These are phyloP conservation scores for Filosporella fistucella DNA, from an alignment of 495 filamentous ascomycete species.

Conservation along the genomic window DNA sequence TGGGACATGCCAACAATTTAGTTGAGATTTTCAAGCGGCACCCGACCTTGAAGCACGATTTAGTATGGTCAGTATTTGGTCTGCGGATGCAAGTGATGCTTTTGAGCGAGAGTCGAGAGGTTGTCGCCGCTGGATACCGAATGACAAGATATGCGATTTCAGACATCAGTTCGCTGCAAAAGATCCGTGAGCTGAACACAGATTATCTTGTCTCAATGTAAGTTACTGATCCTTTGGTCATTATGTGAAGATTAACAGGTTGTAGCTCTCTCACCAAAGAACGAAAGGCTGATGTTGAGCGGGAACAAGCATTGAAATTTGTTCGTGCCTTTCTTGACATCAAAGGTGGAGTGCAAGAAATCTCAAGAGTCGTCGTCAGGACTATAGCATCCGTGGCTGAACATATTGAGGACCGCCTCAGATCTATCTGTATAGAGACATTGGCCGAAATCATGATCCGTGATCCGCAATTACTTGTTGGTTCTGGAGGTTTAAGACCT, in stretches of 20 bases:
- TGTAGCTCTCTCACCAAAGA: constrained; percentile 84
- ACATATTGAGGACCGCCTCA: constrained; percentile 79
- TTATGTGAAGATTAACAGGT: constrained; percentile 3
- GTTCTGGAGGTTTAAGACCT: constrained; percentile 75
- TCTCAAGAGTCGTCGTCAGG: constrained; percentile 79
- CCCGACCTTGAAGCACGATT: constrained; percentile 90
- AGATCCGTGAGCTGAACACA: constrained; percentile 79
- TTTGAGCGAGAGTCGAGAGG: constrained; percentile 89
- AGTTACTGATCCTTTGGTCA: constrained; percentile 15
- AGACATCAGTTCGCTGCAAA: constrained; percentile 82
- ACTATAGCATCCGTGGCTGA: constrained; percentile 89
- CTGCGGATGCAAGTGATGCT: constrained; percentile 91
- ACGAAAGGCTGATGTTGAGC: constrained; percentile 90
- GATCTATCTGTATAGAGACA: constrained; percentile 87
- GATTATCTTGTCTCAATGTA: constrained; percentile 83
- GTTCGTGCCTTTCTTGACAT: constrained; percentile 93
- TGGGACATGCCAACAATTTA: constrained; percentile 81
- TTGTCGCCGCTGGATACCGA: constrained; percentile 90
- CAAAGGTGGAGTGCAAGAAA: constrained; percentile 84
- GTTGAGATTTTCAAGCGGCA: constrained; percentile 91
- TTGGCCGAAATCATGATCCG: constrained; percentile 86
- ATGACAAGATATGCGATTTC: constrained; percentile 93
- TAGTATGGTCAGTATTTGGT: constrained; percentile 93
- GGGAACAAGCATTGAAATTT: constrained; percentile 96
- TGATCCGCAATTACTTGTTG: constrained; percentile 71